These are phyloP conservation scores for Phytophthora chlamydospora DNA, from an alignment of 352 stramenopile genomes.

Conservation along the genomic window DNA sequence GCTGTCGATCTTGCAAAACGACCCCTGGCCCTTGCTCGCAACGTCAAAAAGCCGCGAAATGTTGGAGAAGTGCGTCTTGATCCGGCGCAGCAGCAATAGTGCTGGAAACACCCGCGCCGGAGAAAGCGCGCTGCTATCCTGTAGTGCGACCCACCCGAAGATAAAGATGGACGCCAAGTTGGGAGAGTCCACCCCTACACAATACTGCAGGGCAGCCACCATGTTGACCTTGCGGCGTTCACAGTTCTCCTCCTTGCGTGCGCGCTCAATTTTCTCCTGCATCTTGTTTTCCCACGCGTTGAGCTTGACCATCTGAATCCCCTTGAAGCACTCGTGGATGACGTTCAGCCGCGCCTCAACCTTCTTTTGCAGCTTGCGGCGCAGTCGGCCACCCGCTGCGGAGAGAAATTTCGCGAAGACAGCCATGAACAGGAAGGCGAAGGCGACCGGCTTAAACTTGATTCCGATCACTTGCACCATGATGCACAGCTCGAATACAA, in stretches of 20 bases:
- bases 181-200: conserved; percentile 35
- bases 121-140: conserved; percentile 33
- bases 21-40: conserved; percentile 23
- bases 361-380: conserved; percentile 31
- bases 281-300: conserved; percentile 66
- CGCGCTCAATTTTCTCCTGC: conserved; percentile 43
- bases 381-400: conserved; percentile 24
- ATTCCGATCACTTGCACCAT: conserved; percentile 47
- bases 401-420: conserved; percentile 31
- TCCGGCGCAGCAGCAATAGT: conserved; percentile 40
- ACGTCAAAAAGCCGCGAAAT: conserved; percentile 38
- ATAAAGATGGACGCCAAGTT: conserved; percentile 48
- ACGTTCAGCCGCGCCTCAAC: conserved; percentile 38
- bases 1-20: conserved; percentile 32
- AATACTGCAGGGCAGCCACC: conserved; percentile 38
- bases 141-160: conserved; percentile 44
- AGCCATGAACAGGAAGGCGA: conserved; percentile 34
- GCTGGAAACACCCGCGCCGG: conserved; percentile 43
- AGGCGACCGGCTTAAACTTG: conserved; percentile 33
- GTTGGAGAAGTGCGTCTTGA: conserved; percentile 39
- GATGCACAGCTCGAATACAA: conserved; percentile 43
- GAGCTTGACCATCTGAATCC: conserved; percentile 64
- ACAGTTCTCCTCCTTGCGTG: conserved; percentile 46
- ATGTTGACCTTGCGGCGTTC: conserved; percentile 27
- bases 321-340: conserved; percentile 57